A percentile compares a stretch with the other conserved stretches of the same genome.
Conservation (phyloP, 345 rosid species). For the Moricandia moricandioides region DNA sequence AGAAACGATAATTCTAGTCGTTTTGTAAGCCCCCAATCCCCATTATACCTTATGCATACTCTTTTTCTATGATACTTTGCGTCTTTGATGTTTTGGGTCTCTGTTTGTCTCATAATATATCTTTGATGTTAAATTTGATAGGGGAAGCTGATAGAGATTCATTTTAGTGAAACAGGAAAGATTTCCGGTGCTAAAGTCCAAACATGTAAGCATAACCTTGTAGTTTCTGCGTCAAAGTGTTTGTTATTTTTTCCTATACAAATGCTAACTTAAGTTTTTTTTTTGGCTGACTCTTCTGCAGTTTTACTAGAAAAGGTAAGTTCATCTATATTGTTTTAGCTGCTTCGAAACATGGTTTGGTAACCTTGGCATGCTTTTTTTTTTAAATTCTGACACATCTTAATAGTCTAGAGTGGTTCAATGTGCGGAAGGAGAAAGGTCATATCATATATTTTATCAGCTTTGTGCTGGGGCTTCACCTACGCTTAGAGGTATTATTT, state of each 20-base stretch:
- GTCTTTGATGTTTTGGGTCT: conserved; percentile 1
- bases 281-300: too few species aligned
- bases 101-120: conserved; percentile 3
- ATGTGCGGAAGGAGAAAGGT: conserved; percentile 88
- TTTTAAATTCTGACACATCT: conserved; percentile 10
- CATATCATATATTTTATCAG: conserved; percentile 97
- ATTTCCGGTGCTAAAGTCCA: conserved; percentile 96
- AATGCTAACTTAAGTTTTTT: background rate
- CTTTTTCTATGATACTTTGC: background rate
- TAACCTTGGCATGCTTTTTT: conserved; percentile 22
- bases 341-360: conserved; percentile 28
- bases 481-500: conserved; percentile 60
- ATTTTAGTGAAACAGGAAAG: conserved; percentile 94
- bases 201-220: conserved; percentile 45
- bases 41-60: background rate
- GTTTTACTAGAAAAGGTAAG: conserved; percentile 71
- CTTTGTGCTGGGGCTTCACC: conserved; percentile 92
- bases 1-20: conserved; percentile 98
- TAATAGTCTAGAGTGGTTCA: conserved; percentile 98
- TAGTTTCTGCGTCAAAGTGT: background rate
- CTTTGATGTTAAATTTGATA: conserved; percentile 23
- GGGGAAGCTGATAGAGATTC: conserved; percentile 95
- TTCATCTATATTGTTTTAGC: conserved; percentile 3
- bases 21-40: conserved; percentile 95
- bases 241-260: background rate